Evolutionary conservation across 495 filamentous ascomycete species (phyloP), one percentile per base, ranked within the genome.

Genomic region (Aspergillus ostianus): DNA sequence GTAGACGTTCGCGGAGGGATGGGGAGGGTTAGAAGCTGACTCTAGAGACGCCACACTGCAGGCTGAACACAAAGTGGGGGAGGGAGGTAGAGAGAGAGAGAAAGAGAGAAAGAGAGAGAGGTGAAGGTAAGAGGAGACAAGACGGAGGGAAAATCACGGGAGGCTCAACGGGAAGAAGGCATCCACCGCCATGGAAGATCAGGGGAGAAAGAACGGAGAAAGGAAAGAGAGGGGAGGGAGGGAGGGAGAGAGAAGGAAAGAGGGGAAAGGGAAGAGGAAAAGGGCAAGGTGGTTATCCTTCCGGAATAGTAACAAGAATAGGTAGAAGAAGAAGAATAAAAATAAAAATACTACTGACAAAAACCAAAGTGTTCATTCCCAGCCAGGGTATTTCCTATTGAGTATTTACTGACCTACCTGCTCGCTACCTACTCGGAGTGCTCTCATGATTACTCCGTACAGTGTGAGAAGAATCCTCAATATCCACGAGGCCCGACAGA

Each of bases 401-500:
- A 26, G 2, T 26, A 26, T 4, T 26, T 26, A 26, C 23, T 26
- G 23, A 26, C 23, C 4, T 2, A 26, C 18, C 6, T 6, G 9
- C 1, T 23, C 5, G 45, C 53, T 9, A 47, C 9, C 20, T 20
- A 26, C 41, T 36, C 53, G n/a, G n/a, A n/a, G n/a, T n/a, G n/a
- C n/a, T n/a, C n/a, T n/a, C n/a, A n/a, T n/a, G n/a, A n/a, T n/a
- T n/a, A n/a, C n/a, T n/a, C n/a, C n/a, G n/a, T n/a, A n/a, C n/a
- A n/a, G n/a, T n/a, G n/a, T n/a, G n/a, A n/a, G n/a, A n/a, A n/a
- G n/a, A n/a, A n/a, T 53, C 45, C 18, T 56, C 61, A 58, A 64
- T 58, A 61, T 61, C 64, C 64, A 62, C 65, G 59, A 64, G 61
- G 59, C 47, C 59, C 51, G 62, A 41, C 48, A 32, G 55, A 32